Evolutionary conservation across 2,329 filamentous ascomycete species (phyloP), one percentile per base, ranked within the genome.

Genomic region (Akanthomyces lecanii): DNA sequence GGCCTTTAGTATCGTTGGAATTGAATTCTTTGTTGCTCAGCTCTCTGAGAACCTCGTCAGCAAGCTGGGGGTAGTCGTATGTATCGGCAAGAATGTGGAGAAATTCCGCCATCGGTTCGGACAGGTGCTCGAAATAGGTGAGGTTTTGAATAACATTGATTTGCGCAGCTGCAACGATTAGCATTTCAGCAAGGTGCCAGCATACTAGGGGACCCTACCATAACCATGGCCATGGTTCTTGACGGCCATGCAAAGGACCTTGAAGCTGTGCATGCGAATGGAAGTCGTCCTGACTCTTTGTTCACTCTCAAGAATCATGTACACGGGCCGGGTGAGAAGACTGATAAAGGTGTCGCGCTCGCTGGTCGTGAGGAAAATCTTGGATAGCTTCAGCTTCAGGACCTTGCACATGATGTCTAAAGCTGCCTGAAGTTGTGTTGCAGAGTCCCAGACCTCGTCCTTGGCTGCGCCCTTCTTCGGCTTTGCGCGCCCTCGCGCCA

Each of bases 171-270:
- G 70, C 10, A 6, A 28, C 53, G n/a, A 66, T 80, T 62, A 77
- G 73, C 66, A 63, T 67, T 36, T 14, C 11, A 12, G 30, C 4
- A 59, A 38, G 16, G 18, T 7, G 2, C 69, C 25, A 67, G 64
- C 21, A 54, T 25, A 25, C 1, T 6, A 12, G 14, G 14, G 11
- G 38, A 38, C 72, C 82, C 7, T 81, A 94, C 92, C 93, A 73
- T 97, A 97, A 68, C 90, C 95, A 75, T 99, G 95, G 1, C 95
- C 95, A 73, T 99, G 95, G 72, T 98, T 93, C 78, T 99, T 99
- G 65, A 99, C 88, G 42, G 96, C 93, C 69, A 98, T 91, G 72
- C 95, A 99, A 8, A 99, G 80, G 23, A 98, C 92, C 75, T 97
- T 97, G 82, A 97, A 99, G 63, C 90, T 91, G 77, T 98, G 93